Percentiles rank a stretch among this genome's conserved stretches.
phyloP scores from a whole-genome alignment of 2,329 filamentous ascomycete genomes.

The Phaeoacremonium minimum region DNA sequence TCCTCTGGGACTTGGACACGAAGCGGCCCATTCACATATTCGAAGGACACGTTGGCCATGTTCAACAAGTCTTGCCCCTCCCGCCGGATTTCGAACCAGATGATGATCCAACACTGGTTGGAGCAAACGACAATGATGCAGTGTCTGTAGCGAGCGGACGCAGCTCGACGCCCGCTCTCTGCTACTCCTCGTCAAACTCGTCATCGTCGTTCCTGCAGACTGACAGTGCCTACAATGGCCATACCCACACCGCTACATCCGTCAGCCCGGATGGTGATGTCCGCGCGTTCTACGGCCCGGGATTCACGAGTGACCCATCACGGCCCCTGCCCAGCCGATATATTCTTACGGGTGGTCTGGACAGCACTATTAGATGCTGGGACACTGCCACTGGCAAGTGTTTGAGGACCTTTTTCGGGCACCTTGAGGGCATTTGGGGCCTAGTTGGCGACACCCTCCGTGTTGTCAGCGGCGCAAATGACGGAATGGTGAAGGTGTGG shows the following conservation, averaged over 20 bases:
- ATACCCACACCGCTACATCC: slow-evolving; percentile 13
- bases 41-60: slow-evolving; percentile 88
- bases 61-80: slow-evolving; percentile 84
- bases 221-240: too few species aligned
- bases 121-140: slow-evolving; percentile 42
- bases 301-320: slow-evolving; percentile 55
- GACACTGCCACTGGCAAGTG: slow-evolving; percentile 78
- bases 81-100: slow-evolving; percentile 88
- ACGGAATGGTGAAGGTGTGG: slow-evolving; percentile 94
- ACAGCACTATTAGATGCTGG: slow-evolving; percentile 90
- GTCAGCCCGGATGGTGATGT: slow-evolving; percentile 31
- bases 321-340: slow-evolving; percentile 79
- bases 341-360: slow-evolving; percentile 88
- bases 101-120: slow-evolving; percentile 49
- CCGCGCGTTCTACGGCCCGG: slow-evolving; percentile 52
- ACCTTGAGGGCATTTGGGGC: slow-evolving; percentile 94
- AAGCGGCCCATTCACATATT: slow-evolving; percentile 73
- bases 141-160: slow-evolving; percentile 43
- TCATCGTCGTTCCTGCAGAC: slow-evolving; percentile 10
- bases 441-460: slow-evolving; percentile 84
- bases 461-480: slow-evolving; percentile 84
- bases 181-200: too few species aligned
- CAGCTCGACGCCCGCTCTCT: slow-evolving; percentile 35
- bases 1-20: slow-evolving; percentile 89
- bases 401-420: slow-evolving; percentile 90